Percentiles rank a stretch among this genome's conserved stretches.
phyloP scores from a whole-genome alignment of 2,329 filamentous ascomycete species.

The Colletotrichum australisinense region DNA sequence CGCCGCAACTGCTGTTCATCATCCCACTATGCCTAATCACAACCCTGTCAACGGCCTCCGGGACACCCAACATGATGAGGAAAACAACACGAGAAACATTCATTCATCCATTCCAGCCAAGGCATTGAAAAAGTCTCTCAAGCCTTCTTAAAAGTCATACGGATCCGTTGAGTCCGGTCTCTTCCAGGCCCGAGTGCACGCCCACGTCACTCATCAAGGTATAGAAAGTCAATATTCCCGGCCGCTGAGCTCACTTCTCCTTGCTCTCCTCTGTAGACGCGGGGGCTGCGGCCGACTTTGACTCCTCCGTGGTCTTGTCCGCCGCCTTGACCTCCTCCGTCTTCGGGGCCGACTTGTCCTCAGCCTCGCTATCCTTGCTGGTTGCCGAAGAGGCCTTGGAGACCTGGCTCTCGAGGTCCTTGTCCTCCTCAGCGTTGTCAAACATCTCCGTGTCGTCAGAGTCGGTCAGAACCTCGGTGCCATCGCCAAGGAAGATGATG shows the following conservation, averaged over 20 bases:
- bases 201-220: slow-evolving; percentile 22
- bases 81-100: slow-evolving; percentile 37
- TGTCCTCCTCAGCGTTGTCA: slow-evolving; percentile 86
- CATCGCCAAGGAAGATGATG: slow-evolving; percentile 95
- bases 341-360: slow-evolving; percentile 43
- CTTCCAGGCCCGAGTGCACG: slow-evolving; percentile 25
- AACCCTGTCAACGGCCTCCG: slow-evolving; percentile 19
- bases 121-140: slow-evolving; percentile 30
- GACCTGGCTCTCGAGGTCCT: slow-evolving; percentile 87
- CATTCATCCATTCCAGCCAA: slow-evolving; percentile 36
- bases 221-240: background rate
- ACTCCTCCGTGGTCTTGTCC: slow-evolving; percentile 31
- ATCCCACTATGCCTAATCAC: background rate
- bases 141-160: slow-evolving; percentile 20
- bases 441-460: slow-evolving; percentile 94
- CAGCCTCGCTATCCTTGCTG: slow-evolving; percentile 31
- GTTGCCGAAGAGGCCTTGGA: slow-evolving; percentile 60
- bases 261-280: slow-evolving; percentile 32
- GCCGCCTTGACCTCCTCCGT: slow-evolving; percentile 34
- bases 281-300: slow-evolving; percentile 27
- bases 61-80: slow-evolving; percentile 37
- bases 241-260: slow-evolving; percentile 27
- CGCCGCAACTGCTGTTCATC: slow-evolving; percentile 8
- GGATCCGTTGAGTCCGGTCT: slow-evolving; percentile 28
- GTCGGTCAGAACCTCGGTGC: slow-evolving; percentile 90